These are phyloP conservation scores for Platismatia glauca DNA, from an alignment of 495 filamentous ascomycete genomes.

Conservation along the genomic window DNA sequence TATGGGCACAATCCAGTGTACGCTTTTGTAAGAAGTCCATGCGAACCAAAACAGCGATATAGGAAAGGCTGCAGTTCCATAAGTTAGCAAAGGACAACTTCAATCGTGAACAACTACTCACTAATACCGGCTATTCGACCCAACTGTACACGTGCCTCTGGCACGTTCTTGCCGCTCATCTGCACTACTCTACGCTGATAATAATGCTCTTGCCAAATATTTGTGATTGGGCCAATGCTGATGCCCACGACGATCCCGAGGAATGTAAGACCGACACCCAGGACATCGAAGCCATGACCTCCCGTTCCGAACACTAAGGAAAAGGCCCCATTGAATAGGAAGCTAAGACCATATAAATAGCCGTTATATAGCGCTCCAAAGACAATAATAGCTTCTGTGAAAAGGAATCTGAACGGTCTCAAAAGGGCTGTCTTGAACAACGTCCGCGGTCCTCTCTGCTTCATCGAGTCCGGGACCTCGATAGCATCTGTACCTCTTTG, in stretches of 20 bases:
- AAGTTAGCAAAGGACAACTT: background rate
- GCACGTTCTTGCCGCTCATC: conserved; percentile 25
- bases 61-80: conserved; percentile 23
- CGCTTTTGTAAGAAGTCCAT: conserved; percentile 35
- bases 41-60: conserved; percentile 42
- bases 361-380: conserved; percentile 32
- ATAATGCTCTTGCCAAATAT: conserved; percentile 37
- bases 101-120: background rate
- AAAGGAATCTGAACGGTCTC: conserved; percentile 32
- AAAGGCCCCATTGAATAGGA: conserved; percentile 36
- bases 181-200: conserved; percentile 24
- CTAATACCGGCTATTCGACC: conserved; percentile 24
- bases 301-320: conserved; percentile 36
- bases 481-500: conserved; percentile 13
- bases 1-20: conserved; percentile 43
- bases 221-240: conserved; percentile 33
- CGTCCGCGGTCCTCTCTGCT: conserved; percentile 17
- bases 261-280: conserved; percentile 34
- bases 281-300: conserved; percentile 36
- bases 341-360: conserved; percentile 34
- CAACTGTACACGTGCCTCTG: conserved; percentile 33
- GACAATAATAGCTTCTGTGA: conserved; percentile 33
- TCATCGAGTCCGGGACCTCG: conserved; percentile 22
- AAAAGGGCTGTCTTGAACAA: conserved; percentile 28
- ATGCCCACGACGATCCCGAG: conserved; percentile 38